A percentile compares a stretch with the other conserved stretches of the same genome.
Conservation (phyloP, 176 grass and related monocot species). For the Oropetium thomaeum region DNA sequence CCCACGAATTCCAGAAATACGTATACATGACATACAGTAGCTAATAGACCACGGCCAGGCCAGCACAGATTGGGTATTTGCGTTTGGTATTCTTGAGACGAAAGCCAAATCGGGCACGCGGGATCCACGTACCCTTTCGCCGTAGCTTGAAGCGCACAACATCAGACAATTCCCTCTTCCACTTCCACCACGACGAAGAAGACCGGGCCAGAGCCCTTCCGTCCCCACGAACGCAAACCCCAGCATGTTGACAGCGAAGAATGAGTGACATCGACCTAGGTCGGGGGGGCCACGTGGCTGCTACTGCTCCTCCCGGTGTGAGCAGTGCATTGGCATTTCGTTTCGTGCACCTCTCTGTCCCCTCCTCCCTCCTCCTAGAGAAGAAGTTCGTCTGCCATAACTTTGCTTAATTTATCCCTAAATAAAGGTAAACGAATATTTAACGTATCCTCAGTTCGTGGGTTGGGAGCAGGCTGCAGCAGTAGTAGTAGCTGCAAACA, state of each 20-base stretch:
- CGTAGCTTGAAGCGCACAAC: constrained; percentile 47
- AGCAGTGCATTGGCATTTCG: constrained; percentile 6
- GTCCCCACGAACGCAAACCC: constrained; percentile 32
- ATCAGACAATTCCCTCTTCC: constrained; percentile 27
- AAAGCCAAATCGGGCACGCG: constrained; percentile 16
- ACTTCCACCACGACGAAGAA: neutral
- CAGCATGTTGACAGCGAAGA: constrained; percentile 11
- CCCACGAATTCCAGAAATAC: neutral
- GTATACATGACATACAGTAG: no score
- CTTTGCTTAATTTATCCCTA: neutral
- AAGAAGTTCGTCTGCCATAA: neutral
- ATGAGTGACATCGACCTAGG: constrained; percentile 11
- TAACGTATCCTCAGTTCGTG: constrained; percentile 13
- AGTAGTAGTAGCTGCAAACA: neutral
- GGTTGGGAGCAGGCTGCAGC: neutral
- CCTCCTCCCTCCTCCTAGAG: neutral
- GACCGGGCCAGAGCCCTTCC: constrained; percentile 1
- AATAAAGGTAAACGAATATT: neutral
- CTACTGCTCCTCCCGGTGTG: constrained; percentile 5
- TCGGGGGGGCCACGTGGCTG: constrained; percentile 1
- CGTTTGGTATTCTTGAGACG: neutral
- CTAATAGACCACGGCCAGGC: neutral
- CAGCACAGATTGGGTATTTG: neutral
- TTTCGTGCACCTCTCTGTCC: constrained; percentile 35
- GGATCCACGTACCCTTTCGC: constrained; percentile 22